A percentile compares a stretch with the other conserved stretches of the same genome.
Evolutionary conservation across 257 asterid species (phyloP).

Genomic region (Solanum appendiculatum): DNA sequence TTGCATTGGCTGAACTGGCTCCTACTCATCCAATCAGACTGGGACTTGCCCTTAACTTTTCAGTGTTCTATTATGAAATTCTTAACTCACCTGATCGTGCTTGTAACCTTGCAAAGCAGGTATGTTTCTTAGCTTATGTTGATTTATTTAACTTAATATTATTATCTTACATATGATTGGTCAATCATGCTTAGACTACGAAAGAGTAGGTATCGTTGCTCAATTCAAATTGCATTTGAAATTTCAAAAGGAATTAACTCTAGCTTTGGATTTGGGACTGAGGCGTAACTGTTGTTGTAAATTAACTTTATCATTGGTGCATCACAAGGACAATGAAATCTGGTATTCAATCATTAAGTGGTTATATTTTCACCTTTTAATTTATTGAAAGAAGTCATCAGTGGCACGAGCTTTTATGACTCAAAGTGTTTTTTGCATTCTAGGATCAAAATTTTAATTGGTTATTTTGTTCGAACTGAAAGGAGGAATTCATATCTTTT

Average conservation of each 20-base stretch:
- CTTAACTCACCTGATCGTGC: conserved; percentile 15
- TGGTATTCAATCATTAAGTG: background rate
- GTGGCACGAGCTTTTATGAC: background rate
- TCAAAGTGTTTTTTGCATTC: background rate
- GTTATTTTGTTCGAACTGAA: background rate
- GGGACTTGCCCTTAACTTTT: conserved; percentile 20
- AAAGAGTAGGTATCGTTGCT: background rate
- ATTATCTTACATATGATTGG: background rate
- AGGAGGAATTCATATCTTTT: background rate
- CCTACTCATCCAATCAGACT: conserved; percentile 15
- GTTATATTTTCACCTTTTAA: background rate
- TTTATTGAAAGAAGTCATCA: background rate
- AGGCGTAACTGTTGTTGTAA: background rate
- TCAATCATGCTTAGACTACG: background rate
- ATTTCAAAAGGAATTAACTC: background rate
- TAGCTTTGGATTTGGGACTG: background rate
- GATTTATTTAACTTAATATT: background rate
- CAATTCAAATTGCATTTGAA: background rate
- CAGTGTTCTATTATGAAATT: conserved; percentile 12
- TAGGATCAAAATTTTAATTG: background rate
- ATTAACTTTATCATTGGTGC: background rate
- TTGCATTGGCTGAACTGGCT: conserved; percentile 14
- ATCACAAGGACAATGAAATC: background rate
- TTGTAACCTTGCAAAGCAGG: conserved; percentile 17
- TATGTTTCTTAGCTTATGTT: background rate